These are phyloP conservation scores for Solanum commersonii DNA, from an alignment of 257 asterid genomes.

Conservation along the genomic window DNA sequence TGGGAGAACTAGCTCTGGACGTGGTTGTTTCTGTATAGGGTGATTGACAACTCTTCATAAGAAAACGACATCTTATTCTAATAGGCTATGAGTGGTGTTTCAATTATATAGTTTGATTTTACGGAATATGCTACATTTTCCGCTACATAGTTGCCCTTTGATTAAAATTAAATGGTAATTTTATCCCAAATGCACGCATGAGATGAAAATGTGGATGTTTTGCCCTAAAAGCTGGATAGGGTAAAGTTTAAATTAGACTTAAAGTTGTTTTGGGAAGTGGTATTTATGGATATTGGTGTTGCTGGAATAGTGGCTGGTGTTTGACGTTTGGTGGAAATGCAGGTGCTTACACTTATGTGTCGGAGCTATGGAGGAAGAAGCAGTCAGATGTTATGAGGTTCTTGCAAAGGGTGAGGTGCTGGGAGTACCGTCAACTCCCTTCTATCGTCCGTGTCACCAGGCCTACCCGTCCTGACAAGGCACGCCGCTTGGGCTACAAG, in stretches of 20 bases:
- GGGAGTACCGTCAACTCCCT: background rate
- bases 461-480: background rate
- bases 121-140: background rate
- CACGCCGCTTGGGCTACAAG: background rate
- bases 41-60: background rate
- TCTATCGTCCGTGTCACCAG: background rate
- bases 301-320: background rate
- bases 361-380: conserved; percentile 1
- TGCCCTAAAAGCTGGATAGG: background rate
- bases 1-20: background rate
- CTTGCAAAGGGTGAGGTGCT: background rate
- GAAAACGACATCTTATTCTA: background rate
- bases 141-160: background rate
- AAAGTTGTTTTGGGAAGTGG: background rate
- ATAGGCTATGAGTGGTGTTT: background rate
- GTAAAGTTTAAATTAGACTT: background rate
- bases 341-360: background rate
- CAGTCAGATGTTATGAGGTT: conserved; percentile 4
- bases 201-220: background rate
- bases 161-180: background rate
- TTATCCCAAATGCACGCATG: background rate
- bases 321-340: background rate
- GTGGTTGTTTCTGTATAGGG: background rate
- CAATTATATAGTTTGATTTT: background rate
- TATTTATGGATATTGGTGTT: background rate